These are phyloP conservation scores for Sugiyamaella valdiviana DNA, from an alignment of 805 yeast genomes.

Conservation along the genomic window DNA sequence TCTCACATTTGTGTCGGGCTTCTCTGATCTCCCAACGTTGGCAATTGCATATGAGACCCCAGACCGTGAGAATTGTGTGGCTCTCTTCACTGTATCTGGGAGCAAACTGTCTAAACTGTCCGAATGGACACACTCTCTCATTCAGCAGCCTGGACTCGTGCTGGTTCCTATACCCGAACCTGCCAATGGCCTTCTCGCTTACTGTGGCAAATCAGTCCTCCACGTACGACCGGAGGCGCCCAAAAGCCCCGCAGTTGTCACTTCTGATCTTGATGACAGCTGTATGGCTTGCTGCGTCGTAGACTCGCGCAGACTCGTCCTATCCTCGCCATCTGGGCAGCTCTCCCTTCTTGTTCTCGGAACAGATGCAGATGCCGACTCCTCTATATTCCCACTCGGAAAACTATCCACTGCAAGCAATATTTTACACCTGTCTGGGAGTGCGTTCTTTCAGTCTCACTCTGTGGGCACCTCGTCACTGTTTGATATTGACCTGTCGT, in stretches of 20 bases:
- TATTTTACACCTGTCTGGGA: constrained; percentile 12
- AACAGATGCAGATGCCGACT: background rate
- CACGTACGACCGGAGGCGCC: background rate
- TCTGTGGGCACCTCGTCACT: constrained; percentile 3
- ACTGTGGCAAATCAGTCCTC: background rate
- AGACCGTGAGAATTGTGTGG: background rate
- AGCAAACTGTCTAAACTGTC: background rate
- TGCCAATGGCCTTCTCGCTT: background rate
- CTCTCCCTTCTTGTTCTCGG: constrained; percentile 8
- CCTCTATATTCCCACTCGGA: constrained; percentile 3
- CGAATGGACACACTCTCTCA: background rate
- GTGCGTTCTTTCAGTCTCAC: constrained; percentile 13
- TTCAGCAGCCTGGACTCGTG: background rate
- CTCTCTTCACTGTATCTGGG: background rate
- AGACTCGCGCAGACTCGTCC: constrained; percentile 5
- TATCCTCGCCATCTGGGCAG: constrained; percentile 10
- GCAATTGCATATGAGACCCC: background rate
- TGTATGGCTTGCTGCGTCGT: constrained; percentile 4
- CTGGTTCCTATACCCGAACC: background rate
- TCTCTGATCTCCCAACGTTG: background rate
- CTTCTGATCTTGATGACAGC: background rate
- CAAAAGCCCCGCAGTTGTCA: background rate
- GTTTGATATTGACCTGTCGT: constrained; percentile 6
- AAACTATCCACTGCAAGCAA: constrained; percentile 4
- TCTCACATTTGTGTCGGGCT: background rate